phyloP scores from a whole-genome alignment of 2,329 filamentous ascomycete species.

The Fusarium sp. region DNA sequence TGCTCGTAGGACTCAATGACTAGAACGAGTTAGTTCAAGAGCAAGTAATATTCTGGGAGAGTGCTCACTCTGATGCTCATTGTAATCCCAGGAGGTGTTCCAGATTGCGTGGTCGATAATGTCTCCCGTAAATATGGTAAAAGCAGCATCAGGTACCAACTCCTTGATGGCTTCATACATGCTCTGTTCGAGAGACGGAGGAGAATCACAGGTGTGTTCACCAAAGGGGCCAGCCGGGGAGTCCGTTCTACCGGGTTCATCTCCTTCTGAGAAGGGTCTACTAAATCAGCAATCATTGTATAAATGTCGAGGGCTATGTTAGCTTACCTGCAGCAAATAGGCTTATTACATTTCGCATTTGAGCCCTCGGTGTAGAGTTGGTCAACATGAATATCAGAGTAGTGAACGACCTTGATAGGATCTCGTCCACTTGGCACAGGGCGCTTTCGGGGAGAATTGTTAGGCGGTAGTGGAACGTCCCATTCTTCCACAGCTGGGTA shows the following conservation, averaged over 20 bases:
- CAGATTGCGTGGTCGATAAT: conserved; percentile 68
- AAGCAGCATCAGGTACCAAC: conserved; percentile 63
- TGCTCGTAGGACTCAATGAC: conserved; percentile 63
- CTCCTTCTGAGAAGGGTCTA: conserved; percentile 62
- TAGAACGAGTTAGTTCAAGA: conserved; percentile 23
- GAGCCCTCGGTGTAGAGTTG: conserved; percentile 67
- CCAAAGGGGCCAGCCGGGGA: conserved; percentile 67
- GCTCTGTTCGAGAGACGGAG: conserved; percentile 66
- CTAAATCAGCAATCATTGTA: not conserved
- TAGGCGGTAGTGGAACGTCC: conserved; percentile 60
- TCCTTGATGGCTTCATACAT: conserved; percentile 67
- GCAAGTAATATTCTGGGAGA: not conserved
- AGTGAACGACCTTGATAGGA: conserved; percentile 70
- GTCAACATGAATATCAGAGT: conserved; percentile 73
- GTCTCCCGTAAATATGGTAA: conserved; percentile 73
- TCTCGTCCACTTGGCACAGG: conserved; percentile 60
- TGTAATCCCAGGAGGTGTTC: conserved; percentile 58
- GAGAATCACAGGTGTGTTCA: conserved; percentile 68
- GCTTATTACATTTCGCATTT: conserved; percentile 69
- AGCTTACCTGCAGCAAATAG: conserved; percentile 69
- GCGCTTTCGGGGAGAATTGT: conserved; percentile 56
- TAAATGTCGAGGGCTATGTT: too few species aligned
- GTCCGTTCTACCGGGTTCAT: conserved; percentile 64
- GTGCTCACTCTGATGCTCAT: conserved; percentile 50
- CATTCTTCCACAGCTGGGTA: conserved; percentile 62